Percentiles rank a stretch among this genome's conserved stretches.
These are phyloP conservation scores for Tricholoma terreum DNA, from an alignment of 768 basidiomycete genomes.

Conservation along the genomic window DNA sequence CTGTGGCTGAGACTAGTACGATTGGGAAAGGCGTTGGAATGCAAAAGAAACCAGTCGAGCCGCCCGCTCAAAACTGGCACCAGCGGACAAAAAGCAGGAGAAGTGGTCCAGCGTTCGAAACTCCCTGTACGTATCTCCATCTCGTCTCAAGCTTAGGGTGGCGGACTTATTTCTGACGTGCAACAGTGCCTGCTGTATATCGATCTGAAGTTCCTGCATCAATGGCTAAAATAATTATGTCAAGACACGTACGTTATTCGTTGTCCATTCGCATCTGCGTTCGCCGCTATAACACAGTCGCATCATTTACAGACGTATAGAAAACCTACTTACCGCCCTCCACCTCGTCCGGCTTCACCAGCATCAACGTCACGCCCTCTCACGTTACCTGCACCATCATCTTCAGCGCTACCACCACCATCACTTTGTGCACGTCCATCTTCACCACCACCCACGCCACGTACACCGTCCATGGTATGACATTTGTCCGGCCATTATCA, in stretches of 20 bases:
- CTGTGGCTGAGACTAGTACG: conserved; percentile 10
- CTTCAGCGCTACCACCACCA: conserved; percentile 8
- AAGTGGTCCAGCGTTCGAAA: conserved; percentile 25
- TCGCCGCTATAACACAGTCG: neutral
- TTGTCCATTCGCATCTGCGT: neutral
- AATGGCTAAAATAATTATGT: conserved; percentile 54
- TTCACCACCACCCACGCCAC: neutral
- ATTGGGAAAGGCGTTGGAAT: conserved; percentile 21
- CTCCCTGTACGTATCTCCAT: conserved; percentile 17
- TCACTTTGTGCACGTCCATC: neutral
- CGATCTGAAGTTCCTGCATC: conserved; percentile 41
- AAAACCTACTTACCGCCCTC: conserved; percentile 21
- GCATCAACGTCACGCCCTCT: conserved; percentile 2
- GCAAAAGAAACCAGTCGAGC: conserved; percentile 16
- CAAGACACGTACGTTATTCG: conserved; percentile 40
- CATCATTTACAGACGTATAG: conserved; percentile 15
- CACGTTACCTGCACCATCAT: conserved; percentile 4
- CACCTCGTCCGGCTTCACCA: conserved; percentile 14
- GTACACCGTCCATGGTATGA: conserved; percentile 20
- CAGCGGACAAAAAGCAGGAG: conserved; percentile 13
- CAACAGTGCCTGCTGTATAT: conserved; percentile 40
- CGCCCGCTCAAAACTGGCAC: conserved; percentile 13
- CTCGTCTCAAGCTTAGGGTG: neutral
- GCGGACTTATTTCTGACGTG: neutral
- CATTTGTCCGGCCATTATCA: conserved; percentile 9